Evolutionary conservation across 352 stramenopile species (phyloP).

Genomic region (Phytophthora megakarya): DNA sequence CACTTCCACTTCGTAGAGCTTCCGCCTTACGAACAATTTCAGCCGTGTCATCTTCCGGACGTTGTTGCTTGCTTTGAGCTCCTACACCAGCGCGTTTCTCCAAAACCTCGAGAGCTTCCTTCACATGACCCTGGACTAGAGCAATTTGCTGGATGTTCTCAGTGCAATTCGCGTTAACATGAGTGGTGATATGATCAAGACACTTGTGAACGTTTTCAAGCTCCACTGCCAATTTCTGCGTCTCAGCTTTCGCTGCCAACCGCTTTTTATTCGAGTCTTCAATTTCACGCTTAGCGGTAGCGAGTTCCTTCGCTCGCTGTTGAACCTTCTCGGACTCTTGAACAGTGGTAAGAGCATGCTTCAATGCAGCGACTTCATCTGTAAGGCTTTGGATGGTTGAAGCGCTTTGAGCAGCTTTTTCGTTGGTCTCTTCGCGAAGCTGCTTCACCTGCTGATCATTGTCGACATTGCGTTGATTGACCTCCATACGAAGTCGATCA

Average conservation of each 20-base stretch:
- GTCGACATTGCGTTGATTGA: constrained; percentile 79
- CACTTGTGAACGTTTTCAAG: constrained; percentile 74
- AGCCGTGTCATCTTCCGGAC: constrained; percentile 47
- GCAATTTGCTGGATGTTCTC: constrained; percentile 65
- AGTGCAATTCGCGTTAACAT: constrained; percentile 58
- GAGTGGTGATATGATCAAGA: constrained; percentile 55
- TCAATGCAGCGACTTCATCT: constrained; percentile 65
- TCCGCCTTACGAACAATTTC: constrained; percentile 57
- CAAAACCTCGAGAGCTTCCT: constrained; percentile 68
- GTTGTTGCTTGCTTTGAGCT: constrained; percentile 22
- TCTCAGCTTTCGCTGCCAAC: constrained; percentile 79
- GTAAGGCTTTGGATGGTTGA: constrained; percentile 53
- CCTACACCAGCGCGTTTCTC: constrained; percentile 55
- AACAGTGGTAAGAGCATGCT: constrained; percentile 58
- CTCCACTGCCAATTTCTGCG: constrained; percentile 77
- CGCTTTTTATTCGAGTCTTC: constrained; percentile 86
- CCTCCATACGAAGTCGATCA: constrained; percentile 72
- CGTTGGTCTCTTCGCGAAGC: constrained; percentile 60
- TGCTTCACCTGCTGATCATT: constrained; percentile 69
- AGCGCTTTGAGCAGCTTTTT: constrained; percentile 49
- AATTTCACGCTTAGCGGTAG: constrained; percentile 68
- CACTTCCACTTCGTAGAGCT: constrained; percentile 38
- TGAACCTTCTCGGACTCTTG: constrained; percentile 77
- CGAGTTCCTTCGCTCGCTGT: constrained; percentile 69
- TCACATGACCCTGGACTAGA: constrained; percentile 65